phyloP scores from a whole-genome alignment of 1,284 basidiomycete genomes.

The Microbotryum saponariae region DNA sequence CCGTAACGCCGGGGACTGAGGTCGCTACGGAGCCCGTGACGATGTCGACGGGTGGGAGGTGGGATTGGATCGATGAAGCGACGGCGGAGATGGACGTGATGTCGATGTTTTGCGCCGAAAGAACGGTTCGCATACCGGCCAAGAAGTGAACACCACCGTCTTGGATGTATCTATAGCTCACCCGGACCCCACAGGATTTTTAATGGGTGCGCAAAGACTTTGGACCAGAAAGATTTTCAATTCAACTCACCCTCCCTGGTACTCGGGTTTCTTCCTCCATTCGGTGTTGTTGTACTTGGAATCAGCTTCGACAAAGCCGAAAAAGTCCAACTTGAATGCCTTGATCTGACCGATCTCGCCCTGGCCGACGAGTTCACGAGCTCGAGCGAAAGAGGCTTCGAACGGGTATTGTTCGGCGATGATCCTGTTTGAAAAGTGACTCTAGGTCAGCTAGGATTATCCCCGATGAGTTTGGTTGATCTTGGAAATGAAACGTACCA shows the following conservation, averaged over 20 bases:
- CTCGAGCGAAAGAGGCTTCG: slow-evolving; percentile 54
- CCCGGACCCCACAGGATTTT: too few relatives aligned
- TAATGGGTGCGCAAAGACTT: too few relatives aligned
- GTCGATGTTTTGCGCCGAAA: too few relatives aligned
- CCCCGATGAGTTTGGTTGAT: background rate
- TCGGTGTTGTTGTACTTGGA: slow-evolving; percentile 12
- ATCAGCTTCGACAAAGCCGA: slow-evolving; percentile 52
- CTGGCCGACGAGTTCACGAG: slow-evolving; percentile 50
- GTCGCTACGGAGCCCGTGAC: slow-evolving; percentile 14
- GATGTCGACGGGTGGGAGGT: slow-evolving; percentile 31
- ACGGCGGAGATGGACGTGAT: slow-evolving; percentile 15
- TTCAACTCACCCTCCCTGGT: slow-evolving; percentile 30
- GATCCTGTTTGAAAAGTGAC: background rate
- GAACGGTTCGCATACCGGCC: slow-evolving; percentile 20
- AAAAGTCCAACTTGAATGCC: slow-evolving; percentile 54
- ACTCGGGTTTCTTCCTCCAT: slow-evolving; percentile 31
- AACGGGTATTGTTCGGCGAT: slow-evolving; percentile 46
- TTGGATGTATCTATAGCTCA: slow-evolving; percentile 23
- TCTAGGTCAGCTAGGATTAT: background rate
- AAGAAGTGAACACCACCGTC: slow-evolving; percentile 36
- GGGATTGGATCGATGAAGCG: slow-evolving; percentile 14
- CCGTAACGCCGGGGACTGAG: slow-evolving; percentile 4
- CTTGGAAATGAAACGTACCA: slow-evolving; percentile 54
- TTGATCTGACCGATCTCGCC: slow-evolving; percentile 59
- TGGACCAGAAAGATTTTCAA: too few relatives aligned